Evolutionary conservation across 2,329 filamentous ascomycete species (phyloP), one percentile per base, ranked within the genome.

Genomic region (Trichoderma arundinaceum): DNA sequence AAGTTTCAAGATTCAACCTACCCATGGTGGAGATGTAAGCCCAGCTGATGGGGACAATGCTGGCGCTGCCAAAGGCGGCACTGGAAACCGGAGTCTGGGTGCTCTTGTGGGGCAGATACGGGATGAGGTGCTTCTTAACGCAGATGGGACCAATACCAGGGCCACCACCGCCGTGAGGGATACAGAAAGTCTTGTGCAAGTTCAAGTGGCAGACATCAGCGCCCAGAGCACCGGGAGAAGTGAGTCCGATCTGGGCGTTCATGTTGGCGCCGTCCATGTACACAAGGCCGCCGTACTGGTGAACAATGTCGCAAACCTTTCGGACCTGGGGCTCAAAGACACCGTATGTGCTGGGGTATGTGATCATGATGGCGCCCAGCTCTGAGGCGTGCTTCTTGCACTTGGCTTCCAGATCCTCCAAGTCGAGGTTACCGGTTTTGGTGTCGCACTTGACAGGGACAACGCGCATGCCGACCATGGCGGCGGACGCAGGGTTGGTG

Each of bases 181-280:
- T 98, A 77, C 94, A 98, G 84, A 98, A 98, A 3, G 94, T 98
- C 86, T 98, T 98, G 87, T 98, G 94, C 48, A 98, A 85, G 79
- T 98, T 98, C 67, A 98, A 84, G 81, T 97, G 94, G 85, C 94
- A 98, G 44, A 97, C 94, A 76, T 98, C 94, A 35, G 94, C 94
- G 19, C 94, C 94, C 71, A 98, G 96, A 77, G 96, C 93, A 44
- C 94, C 94, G 1, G 94, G 94, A 0, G 92, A 96, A 82, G 92
- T 97, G 10, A 98, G 86, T 12, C 94, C 94, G 69, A 98, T 97
- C 79, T 98, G 94, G 17, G 94, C 94, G 75, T 97, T 98, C 92
- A 97, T 95, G 82, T 98, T 98, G 70, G 94, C 94, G 54, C 94
- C 94, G 76, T 98, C 94, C 94, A 98, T 97, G 83, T 97, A 98